Conservation (phyloP, 2,329 filamentous ascomycete genomes). For the Fusarium sp. region DNA sequence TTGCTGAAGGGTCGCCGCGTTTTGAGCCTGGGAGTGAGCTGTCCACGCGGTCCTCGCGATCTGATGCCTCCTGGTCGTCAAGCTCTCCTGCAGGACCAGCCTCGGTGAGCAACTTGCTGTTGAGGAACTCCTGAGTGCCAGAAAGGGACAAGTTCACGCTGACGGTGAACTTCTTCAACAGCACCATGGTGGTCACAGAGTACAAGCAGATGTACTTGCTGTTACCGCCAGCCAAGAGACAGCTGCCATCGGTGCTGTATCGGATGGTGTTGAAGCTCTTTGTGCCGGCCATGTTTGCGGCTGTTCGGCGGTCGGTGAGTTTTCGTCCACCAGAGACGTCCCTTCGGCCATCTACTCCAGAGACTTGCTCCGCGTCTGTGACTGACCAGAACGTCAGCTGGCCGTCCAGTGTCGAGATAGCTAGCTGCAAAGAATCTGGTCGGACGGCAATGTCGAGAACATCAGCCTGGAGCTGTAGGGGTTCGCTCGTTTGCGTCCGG, state of each 20-base stretch:
- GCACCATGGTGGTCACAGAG: conserved; percentile 89
- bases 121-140: conserved; percentile 96
- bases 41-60: conserved; percentile 86
- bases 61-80: conserved; percentile 88
- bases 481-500: conserved; percentile 93
- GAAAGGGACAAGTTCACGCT: conserved; percentile 95
- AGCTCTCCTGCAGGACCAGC: conserved; percentile 86
- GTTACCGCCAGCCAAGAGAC: conserved; percentile 89
- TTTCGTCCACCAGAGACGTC: conserved; percentile 95
- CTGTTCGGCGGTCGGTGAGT: conserved; percentile 85
- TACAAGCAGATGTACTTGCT: conserved; percentile 99
- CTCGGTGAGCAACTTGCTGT: conserved; percentile 91
- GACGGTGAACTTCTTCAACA: conserved; percentile 95
- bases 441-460: conserved; percentile 87
- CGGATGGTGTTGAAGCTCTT: conserved; percentile 90
- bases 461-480: conserved; percentile 90
- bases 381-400: conserved; percentile 96
- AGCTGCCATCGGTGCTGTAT: conserved; percentile 93
- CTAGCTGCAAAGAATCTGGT: conserved; percentile 90
- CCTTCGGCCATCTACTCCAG: conserved; percentile 87
- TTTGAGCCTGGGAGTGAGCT: conserved; percentile 84
- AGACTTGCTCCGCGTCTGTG: conserved; percentile 85
- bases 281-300: conserved; percentile 88
- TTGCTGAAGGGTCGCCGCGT: conserved; percentile 82
- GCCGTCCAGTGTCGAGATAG: conserved; percentile 91